A percentile compares a stretch with the other conserved stretches of the same genome.
These are phyloP conservation scores for Carex littledalei DNA, from an alignment of 176 grass and related monocot species.

Conservation along the genomic window DNA sequence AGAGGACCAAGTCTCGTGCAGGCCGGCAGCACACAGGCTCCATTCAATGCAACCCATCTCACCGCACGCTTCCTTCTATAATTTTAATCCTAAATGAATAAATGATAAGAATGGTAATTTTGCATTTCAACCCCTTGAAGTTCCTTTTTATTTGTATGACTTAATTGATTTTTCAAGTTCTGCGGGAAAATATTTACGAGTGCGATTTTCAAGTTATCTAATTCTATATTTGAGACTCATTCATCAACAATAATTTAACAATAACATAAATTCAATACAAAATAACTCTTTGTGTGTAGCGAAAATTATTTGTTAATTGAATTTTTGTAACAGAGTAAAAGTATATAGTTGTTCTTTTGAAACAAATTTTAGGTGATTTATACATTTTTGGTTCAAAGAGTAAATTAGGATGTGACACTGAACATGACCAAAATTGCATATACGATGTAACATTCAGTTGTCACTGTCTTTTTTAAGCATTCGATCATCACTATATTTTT, in stretches of 20 bases:
- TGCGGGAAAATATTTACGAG: neutral
- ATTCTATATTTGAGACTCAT: too few relatives aligned
- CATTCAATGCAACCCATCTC: neutral
- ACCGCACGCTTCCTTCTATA: slow-evolving; percentile 6
- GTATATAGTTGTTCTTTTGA: too few relatives aligned
- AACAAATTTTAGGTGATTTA: too few relatives aligned
- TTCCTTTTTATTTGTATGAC: neutral
- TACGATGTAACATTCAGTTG: neutral
- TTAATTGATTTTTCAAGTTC: neutral
- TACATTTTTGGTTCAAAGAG: neutral
- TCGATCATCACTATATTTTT: too few relatives aligned
- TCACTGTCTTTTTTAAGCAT: too few relatives aligned
- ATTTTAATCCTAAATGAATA: neutral
- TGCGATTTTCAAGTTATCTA: neutral
- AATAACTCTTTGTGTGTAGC: too few relatives aligned
- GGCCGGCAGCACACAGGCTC: neutral
- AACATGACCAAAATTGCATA: neutral
- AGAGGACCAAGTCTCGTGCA: neutral
- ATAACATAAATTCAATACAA: too few relatives aligned
- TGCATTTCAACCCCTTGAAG: neutral
- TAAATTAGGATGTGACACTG: neutral
- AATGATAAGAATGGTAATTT: neutral
- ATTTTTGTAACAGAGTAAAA: too few relatives aligned
- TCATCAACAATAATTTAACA: too few relatives aligned
- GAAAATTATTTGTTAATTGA: too few relatives aligned